Conservation (phyloP, 495 filamentous ascomycete species). For the Cetradonia linearis region DNA sequence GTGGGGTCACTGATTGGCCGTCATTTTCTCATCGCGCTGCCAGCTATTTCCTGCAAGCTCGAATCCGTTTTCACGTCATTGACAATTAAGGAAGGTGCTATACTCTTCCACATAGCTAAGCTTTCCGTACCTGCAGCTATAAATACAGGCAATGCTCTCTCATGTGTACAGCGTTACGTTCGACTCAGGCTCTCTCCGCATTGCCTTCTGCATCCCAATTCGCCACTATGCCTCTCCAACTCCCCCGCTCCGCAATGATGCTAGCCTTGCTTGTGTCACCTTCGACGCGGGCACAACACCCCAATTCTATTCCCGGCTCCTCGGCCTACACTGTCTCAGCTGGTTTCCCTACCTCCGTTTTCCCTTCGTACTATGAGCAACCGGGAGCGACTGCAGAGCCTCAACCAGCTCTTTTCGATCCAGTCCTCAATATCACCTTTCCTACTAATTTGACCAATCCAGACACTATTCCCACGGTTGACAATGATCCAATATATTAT, state of each 20-base stretch:
- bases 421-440: constrained; percentile 46
- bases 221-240: constrained; percentile 2
- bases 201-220: neutral
- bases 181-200: neutral
- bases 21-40: constrained; percentile 1
- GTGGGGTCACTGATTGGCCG: constrained; percentile 16
- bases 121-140: neutral
- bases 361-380: constrained; percentile 42
- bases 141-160: constrained; percentile 3
- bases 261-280: neutral
- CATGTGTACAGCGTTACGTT: neutral
- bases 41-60: neutral
- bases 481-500: constrained; percentile 42
- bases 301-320: constrained; percentile 26
- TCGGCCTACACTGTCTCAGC: constrained; percentile 41
- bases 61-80: constrained; percentile 1
- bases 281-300: neutral
- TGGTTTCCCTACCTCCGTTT: constrained; percentile 46
- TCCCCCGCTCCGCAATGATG: neutral
- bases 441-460: constrained; percentile 48
- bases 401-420: constrained; percentile 48
- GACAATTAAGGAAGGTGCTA: constrained; percentile 9
- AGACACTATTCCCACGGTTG: constrained; percentile 38
- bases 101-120: neutral
- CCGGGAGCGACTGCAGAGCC: constrained; percentile 46